phyloP scores from a whole-genome alignment of 495 filamentous ascomycete genomes.

The Penicillium soppii region DNA sequence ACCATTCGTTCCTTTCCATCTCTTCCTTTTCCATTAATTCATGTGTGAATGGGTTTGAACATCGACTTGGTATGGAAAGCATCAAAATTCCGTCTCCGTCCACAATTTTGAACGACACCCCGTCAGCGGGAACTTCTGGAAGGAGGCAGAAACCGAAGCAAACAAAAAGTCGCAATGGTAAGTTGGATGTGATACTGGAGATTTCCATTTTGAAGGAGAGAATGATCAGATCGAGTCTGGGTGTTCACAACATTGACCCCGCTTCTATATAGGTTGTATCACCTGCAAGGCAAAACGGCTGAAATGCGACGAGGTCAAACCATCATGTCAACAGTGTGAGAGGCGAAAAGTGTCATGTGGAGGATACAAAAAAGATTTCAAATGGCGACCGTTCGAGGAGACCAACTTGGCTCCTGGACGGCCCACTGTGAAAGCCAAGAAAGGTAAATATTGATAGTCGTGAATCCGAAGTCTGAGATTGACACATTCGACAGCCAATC shows the following conservation, averaged over 20 bases:
- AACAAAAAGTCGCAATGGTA: conserved; percentile 84
- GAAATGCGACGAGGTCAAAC: conserved; percentile 81
- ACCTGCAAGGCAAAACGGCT: conserved; percentile 81
- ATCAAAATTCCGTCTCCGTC: conserved; percentile 66
- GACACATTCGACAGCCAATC: neutral
- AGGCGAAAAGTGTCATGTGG: conserved; percentile 70
- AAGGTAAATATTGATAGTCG: conserved; percentile 35
- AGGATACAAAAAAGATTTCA: conserved; percentile 82
- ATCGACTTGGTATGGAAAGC: conserved; percentile 51
- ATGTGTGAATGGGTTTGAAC: conserved; percentile 4
- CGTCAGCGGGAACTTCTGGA: conserved; percentile 29
- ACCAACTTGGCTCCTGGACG: conserved; percentile 53
- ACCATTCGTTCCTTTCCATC: neutral
- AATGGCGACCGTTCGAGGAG: conserved; percentile 80
- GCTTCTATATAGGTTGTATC: conserved; percentile 64
- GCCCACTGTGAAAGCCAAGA: conserved; percentile 44
- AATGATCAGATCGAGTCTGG: too few relatives aligned
- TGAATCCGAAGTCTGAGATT: neutral
- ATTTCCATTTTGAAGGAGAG: neutral
- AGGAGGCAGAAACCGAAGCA: conserved; percentile 63
- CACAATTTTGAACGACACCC: conserved; percentile 49
- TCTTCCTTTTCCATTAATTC: neutral
- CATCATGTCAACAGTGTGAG: conserved; percentile 70
- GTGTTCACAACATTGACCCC: conserved; percentile 36
- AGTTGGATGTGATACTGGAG: conserved; percentile 15